These are phyloP conservation scores for Lachnellula arida DNA, from an alignment of 2,329 filamentous ascomycete species.

Conservation along the genomic window DNA sequence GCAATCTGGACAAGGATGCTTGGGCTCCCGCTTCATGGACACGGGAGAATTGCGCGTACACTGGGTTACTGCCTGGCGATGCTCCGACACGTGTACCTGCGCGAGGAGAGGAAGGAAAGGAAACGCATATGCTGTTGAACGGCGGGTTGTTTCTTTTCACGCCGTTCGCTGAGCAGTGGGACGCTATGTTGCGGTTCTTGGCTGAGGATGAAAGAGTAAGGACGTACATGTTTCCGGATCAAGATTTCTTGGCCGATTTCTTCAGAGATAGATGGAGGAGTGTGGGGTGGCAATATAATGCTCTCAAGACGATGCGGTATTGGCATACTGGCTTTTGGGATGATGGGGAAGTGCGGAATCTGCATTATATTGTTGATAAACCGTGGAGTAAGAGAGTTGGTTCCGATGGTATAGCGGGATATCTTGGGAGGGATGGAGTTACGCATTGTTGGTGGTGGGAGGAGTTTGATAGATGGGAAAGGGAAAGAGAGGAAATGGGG, in stretches of 20 bases:
- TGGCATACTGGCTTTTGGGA: slow-evolving; percentile 52
- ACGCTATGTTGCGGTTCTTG: slow-evolving; percentile 34
- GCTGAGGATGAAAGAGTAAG: slow-evolving; percentile 1
- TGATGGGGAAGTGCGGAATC: slow-evolving; percentile 50
- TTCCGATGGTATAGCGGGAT: slow-evolving; percentile 33
- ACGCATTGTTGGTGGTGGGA: slow-evolving; percentile 52
- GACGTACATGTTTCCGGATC: slow-evolving; percentile 51
- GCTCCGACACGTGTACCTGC: slow-evolving; percentile 33
- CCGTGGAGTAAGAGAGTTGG: slow-evolving; percentile 49
- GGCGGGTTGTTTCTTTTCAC: slow-evolving; percentile 47
- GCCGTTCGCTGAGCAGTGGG: slow-evolving; percentile 38
- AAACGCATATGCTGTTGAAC: slow-evolving; percentile 45
- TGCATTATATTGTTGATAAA: slow-evolving; percentile 58
- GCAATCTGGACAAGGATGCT: slow-evolving; percentile 68
- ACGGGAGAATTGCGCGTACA: slow-evolving; percentile 51
- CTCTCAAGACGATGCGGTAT: slow-evolving; percentile 53
- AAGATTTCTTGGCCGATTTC: slow-evolving; percentile 49
- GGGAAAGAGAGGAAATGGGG: slow-evolving; percentile 8
- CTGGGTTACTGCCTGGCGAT: slow-evolving; percentile 38
- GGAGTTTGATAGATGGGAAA: slow-evolving; percentile 40
- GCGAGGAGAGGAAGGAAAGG: slow-evolving; percentile 15
- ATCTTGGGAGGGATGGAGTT: slow-evolving; percentile 45
- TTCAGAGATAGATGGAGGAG: slow-evolving; percentile 50
- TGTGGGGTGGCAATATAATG: slow-evolving; percentile 57
- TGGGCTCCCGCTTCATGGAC: slow-evolving; percentile 72